phyloP scores from a whole-genome alignment of 352 stramenopile genomes.

The Phytophthora agathidicida region DNA sequence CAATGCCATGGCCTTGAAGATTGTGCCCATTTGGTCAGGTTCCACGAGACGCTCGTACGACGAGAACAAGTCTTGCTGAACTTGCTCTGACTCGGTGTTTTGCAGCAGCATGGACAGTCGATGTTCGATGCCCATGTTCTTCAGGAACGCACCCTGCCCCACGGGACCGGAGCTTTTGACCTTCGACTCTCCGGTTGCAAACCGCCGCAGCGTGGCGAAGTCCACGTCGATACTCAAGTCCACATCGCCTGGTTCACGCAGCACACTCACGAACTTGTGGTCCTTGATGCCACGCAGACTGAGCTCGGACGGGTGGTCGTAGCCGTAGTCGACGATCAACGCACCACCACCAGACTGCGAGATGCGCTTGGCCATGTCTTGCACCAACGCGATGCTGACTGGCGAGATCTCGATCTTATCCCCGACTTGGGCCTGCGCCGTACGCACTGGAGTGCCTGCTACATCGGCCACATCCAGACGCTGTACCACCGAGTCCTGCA shows the following conservation, averaged over 20 bases:
- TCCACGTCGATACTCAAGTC: constrained; percentile 92
- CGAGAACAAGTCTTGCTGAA: constrained; percentile 89
- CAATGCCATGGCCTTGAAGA: constrained; percentile 95
- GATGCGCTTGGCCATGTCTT: constrained; percentile 93
- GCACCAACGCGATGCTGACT: constrained; percentile 89
- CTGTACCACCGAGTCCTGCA: constrained; percentile 32
- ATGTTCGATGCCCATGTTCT: constrained; percentile 95
- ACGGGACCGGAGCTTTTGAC: constrained; percentile 89
- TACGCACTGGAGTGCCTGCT: constrained; percentile 48
- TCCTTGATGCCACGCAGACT: constrained; percentile 94
- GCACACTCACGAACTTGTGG: constrained; percentile 94
- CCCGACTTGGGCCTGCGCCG: constrained; percentile 63
- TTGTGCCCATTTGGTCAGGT: constrained; percentile 93
- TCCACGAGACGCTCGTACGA: constrained; percentile 93
- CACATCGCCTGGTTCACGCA: constrained; percentile 92
- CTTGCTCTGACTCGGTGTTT: constrained; percentile 76
- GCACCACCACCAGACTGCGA: constrained; percentile 84
- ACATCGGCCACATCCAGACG: constrained; percentile 61
- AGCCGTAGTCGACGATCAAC: constrained; percentile 96
- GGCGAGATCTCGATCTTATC: constrained; percentile 95
- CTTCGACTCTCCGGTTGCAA: constrained; percentile 54
- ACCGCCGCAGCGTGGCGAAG: constrained; percentile 83
- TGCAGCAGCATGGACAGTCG: constrained; percentile 91
- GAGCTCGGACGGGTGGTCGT: constrained; percentile 89
- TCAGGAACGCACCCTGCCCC: constrained; percentile 92